Base-by-base conservation (phyloP, 768 basidiomycete genomes). In the Guyanaporus albipodus region DNA sequence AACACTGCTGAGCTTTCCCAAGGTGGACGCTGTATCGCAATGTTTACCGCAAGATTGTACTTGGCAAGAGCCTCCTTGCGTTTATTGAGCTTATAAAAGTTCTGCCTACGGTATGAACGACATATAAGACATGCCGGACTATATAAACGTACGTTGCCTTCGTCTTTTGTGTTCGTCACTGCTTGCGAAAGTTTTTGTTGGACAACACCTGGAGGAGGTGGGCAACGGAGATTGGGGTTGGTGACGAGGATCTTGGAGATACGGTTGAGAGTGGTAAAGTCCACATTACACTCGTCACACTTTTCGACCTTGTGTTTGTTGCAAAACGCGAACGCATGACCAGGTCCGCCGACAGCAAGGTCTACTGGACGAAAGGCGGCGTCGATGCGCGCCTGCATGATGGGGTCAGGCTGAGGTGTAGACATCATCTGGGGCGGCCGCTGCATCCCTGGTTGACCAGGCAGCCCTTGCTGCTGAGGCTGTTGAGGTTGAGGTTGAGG, bases 1-100 rank as follows among this genome's bases (percentile, higher is more conserved):
- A 89, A 80, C 52, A 90, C 61, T 26, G 78, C 77, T 46, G 84
- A 82, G n/a, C 78, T 72, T 63, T 98, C 95, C 89, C 94, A 97
- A 31, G 88, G 83, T 2, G 91, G 86, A 21, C 95, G 79, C 52
- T 87, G 83, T 0, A 82, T 68, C 1, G 92, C 91, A 29, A 91
- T 73, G 51, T 75, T 75, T 9, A 86, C 83, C 28, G 91, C 89
- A 49, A 81, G 76, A 17, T 80, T 83, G 69, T 98, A 98, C 29
- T 82, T 78, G 50, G 78, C 70, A 51, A 94, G 80, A 3, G 95
- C 91, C 41, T 82, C 75, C 10, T 67, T 71, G 59, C 81, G 80
- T 38, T 86, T 74, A n/a, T 77, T 76, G 36, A 72, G 56, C 67
- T 95, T 95, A 75, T 89, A 98, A 4, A 86, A 65, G 33, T 76